phyloP scores from a whole-genome alignment of 225 moss, liverwort and hornwort species.

The Neckera pumila region DNA sequence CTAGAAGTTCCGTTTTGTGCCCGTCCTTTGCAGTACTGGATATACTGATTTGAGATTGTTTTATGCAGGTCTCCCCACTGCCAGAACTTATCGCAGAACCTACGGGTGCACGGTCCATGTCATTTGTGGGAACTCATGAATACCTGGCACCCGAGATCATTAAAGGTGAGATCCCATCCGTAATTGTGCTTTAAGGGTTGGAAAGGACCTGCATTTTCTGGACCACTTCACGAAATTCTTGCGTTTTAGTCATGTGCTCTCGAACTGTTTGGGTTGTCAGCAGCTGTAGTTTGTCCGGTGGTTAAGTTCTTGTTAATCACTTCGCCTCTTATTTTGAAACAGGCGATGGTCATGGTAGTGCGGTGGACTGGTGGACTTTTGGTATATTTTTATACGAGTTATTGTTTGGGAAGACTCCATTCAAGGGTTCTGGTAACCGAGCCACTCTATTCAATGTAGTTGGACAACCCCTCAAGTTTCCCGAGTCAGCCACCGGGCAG shows the following conservation, averaged over 20 bases:
- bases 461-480: slow-evolving; percentile 73
- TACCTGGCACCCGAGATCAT: slow-evolving; percentile 95
- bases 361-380: slow-evolving; percentile 99
- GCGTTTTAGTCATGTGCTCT: not conserved
- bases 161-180: slow-evolving; percentile 13
- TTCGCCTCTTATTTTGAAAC: not conserved
- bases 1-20: not conserved
- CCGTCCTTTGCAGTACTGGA: not conserved
- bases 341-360: slow-evolving; percentile 90
- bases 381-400: slow-evolving; percentile 91
- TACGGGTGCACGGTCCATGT: slow-evolving; percentile 90
- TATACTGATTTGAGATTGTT: not conserved
- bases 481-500: slow-evolving; percentile 59
- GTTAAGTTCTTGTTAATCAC: not conserved
- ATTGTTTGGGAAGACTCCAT: slow-evolving; percentile 82
- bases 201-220: not conserved
- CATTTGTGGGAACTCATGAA: slow-evolving; percentile 91
- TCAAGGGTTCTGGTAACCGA: slow-evolving; percentile 86
- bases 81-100: slow-evolving; percentile 93
- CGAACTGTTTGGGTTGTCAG: not conserved
- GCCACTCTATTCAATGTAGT: slow-evolving; percentile 86
- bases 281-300: not conserved
- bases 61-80: slow-evolving; percentile 37
- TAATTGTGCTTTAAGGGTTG: not conserved
- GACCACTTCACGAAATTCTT: not conserved